These are phyloP conservation scores for Nepenthes alata DNA, from an alignment of 179 eudicot genomes.

Conservation along the genomic window DNA sequence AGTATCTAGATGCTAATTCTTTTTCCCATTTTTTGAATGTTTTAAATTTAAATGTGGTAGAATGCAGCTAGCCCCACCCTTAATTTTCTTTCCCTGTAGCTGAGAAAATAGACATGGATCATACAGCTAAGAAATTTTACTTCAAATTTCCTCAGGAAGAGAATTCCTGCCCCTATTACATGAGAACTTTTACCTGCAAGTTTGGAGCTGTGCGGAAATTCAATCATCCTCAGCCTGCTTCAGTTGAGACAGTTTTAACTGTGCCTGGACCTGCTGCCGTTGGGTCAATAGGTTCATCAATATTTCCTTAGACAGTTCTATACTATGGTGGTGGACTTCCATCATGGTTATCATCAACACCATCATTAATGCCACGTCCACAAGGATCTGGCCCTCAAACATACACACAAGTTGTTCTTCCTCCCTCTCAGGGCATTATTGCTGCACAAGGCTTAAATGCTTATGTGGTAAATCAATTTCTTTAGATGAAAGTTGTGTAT, in stretches of 20 bases:
- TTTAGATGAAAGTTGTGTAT: background rate
- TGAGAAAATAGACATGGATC: background rate
- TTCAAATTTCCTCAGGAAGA: conserved; percentile 28
- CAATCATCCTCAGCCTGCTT: conserved; percentile 50
- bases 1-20: background rate
- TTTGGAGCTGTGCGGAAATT: conserved; percentile 67
- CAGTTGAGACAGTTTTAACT: conserved; percentile 25
- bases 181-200: conserved; percentile 50
- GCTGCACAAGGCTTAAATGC: conserved; percentile 39
- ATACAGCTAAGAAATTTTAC: background rate
- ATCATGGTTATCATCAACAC: conserved; percentile 25
- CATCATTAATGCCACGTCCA: conserved; percentile 34
- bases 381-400: conserved; percentile 24
- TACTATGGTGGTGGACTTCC: conserved; percentile 29
- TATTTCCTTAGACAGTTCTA: conserved; percentile 25
- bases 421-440: conserved; percentile 31
- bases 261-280: conserved; percentile 19
- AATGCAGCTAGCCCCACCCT: background rate
- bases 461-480: conserved; percentile 34
- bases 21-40: background rate
- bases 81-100: background rate
- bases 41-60: background rate
- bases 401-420: conserved; percentile 36
- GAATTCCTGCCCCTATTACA: conserved; percentile 51
- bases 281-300: conserved; percentile 23